Percentiles rank a stretch among this genome's conserved stretches.
Evolutionary conservation across 768 basidiomycete genomes (phyloP).

Genomic region (Crassisporium funariophilum): DNA sequence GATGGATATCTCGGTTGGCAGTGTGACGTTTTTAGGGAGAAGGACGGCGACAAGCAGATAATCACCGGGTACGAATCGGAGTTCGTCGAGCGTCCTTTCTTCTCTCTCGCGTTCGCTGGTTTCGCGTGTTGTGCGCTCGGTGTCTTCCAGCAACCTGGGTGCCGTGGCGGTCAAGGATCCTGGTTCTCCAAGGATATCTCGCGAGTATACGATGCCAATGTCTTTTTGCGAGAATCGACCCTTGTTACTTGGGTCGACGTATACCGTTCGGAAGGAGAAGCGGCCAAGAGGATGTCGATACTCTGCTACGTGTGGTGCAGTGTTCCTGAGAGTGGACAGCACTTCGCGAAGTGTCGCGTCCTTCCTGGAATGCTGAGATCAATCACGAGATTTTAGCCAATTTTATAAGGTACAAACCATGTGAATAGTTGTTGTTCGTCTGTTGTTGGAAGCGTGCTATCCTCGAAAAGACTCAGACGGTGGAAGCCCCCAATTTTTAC

Average conservation of each 20-base stretch:
- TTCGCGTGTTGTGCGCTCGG: conserved; percentile 34
- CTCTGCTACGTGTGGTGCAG: conserved; percentile 67
- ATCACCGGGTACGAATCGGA: conserved; percentile 81
- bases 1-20: conserved; percentile 53
- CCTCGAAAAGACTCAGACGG: conserved; percentile 72
- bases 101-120: conserved; percentile 53
- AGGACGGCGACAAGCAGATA: conserved; percentile 75
- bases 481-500: conserved; percentile 83
- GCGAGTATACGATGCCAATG: conserved; percentile 78
- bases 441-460: conserved; percentile 71
- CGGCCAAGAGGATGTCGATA: conserved; percentile 82
- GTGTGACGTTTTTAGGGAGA: conserved; percentile 65
- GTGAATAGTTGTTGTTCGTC: conserved; percentile 85
- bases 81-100: conserved; percentile 75
- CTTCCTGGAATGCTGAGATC: conserved; percentile 53
- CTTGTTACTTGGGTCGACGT: conserved; percentile 71
- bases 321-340: conserved; percentile 72
- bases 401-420: conserved; percentile 48
- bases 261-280: conserved; percentile 80
- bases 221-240: conserved; percentile 78
- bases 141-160: conserved; percentile 60
- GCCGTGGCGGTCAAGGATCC: conserved; percentile 61
- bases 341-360: conserved; percentile 82
- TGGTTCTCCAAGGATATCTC: conserved; percentile 83
- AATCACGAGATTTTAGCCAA: background rate